phyloP scores from a whole-genome alignment of 2,329 filamentous ascomycete species.

The Cercospora brassicicola region DNA sequence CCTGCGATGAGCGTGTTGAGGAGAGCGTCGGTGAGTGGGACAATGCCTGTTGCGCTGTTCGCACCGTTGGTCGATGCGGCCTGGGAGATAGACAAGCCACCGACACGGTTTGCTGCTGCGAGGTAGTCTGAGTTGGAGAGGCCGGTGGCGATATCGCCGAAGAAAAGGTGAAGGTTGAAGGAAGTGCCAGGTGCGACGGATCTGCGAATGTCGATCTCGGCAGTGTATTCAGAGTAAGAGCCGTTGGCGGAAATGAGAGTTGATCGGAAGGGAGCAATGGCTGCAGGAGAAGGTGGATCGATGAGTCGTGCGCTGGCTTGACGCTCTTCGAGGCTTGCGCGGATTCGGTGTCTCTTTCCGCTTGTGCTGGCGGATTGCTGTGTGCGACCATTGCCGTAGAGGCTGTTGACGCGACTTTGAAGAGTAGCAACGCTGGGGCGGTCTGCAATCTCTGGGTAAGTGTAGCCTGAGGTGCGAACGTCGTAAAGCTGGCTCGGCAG shows the following conservation, averaged over 20 bases:
- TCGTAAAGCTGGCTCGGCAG: constrained; percentile 54
- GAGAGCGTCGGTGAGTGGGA: constrained; percentile 14
- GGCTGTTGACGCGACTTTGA: constrained; percentile 9
- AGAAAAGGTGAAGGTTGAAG: constrained; percentile 19
- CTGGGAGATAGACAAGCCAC: constrained; percentile 16
- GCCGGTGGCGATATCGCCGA: constrained; percentile 10
- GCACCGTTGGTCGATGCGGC: neutral
- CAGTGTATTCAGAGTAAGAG: constrained; percentile 15
- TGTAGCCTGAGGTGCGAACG: constrained; percentile 46
- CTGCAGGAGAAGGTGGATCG: constrained; percentile 1
- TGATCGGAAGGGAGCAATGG: constrained; percentile 12
- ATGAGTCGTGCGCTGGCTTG: constrained; percentile 7
- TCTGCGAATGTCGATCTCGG: neutral
- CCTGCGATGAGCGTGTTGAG: constrained; percentile 16
- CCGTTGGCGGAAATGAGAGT: constrained; percentile 12
- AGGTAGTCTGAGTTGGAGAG: constrained; percentile 17
- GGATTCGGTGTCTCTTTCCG: constrained; percentile 4
- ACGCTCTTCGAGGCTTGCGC: neutral
- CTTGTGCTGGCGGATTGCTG: constrained; percentile 11
- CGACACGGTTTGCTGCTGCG: constrained; percentile 17
- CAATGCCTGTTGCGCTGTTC: constrained; percentile 9
- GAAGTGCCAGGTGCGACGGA: constrained; percentile 16
- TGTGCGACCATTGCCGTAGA: constrained; percentile 9
- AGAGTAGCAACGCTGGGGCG: constrained; percentile 1
- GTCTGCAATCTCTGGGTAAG: constrained; percentile 11